Conservation (phyloP, 2,329 filamentous ascomycete genomes). For the Penicillium vulpinum region DNA sequence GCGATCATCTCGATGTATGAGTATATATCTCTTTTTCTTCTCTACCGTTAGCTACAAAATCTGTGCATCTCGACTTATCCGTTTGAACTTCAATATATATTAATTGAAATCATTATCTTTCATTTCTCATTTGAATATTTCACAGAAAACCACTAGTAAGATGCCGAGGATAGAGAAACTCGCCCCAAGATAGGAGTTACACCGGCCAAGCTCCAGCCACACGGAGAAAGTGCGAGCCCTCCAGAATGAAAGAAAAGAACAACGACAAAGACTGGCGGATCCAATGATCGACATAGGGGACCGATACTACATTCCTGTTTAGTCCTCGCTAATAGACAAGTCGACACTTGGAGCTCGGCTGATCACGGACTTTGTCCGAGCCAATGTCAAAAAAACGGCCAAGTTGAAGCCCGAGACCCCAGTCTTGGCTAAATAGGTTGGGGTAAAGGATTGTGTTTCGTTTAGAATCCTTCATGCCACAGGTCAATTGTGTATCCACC, state of each 20-base stretch:
- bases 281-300: background rate
- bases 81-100: background rate
- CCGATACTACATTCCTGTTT: too few relatives aligned
- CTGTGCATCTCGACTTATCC: background rate
- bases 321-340: background rate
- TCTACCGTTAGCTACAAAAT: background rate
- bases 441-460: too few relatives aligned
- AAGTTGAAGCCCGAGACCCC: background rate
- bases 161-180: background rate
- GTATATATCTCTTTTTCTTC: background rate
- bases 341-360: background rate
- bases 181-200: background rate
- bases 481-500: background rate
- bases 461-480: too few relatives aligned
- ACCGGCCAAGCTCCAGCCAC: background rate
- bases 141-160: background rate
- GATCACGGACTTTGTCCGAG: conserved; percentile 4
- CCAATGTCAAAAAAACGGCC: background rate
- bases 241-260: background rate
- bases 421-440: background rate
- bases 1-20: background rate
- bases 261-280: background rate
- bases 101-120: background rate
- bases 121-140: background rate
- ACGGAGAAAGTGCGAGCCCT: conserved; percentile 7